Evolutionary conservation across 257 asterid genomes (phyloP).

Genomic region (Sherardia arvensis): DNA sequence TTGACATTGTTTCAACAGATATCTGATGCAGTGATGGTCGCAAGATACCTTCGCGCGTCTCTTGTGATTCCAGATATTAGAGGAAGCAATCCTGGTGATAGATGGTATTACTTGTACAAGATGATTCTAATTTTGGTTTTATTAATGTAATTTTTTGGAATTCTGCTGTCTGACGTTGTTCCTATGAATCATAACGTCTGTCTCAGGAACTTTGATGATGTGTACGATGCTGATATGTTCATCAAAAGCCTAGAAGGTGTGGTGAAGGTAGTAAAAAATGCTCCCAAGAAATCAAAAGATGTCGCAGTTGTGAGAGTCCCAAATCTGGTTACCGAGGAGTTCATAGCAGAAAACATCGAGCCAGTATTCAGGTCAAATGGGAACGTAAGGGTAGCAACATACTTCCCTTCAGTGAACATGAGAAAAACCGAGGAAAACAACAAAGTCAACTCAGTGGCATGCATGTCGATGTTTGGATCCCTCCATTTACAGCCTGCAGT

Average conservation of each 20-base stretch:
- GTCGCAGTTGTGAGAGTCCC: slow-evolving; percentile 84
- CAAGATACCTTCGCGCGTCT: slow-evolving; percentile 78
- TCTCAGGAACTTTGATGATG: slow-evolving; percentile 63
- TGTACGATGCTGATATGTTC: slow-evolving; percentile 57
- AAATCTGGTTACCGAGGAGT: slow-evolving; percentile 64
- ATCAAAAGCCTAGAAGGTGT: slow-evolving; percentile 60
- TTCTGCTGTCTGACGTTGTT: too few relatives aligned
- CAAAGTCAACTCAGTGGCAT: slow-evolving; percentile 55
- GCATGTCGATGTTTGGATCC: slow-evolving; percentile 90
- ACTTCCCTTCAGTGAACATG: slow-evolving; percentile 91
- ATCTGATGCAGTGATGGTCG: slow-evolving; percentile 92
- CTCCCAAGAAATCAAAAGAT: slow-evolving; percentile 40
- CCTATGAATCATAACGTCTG: slow-evolving; percentile 1
- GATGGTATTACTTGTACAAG: slow-evolving; percentile 36
- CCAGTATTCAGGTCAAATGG: slow-evolving; percentile 68
- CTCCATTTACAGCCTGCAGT: slow-evolving; percentile 71
- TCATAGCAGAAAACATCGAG: slow-evolving; percentile 57
- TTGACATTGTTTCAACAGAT: slow-evolving; percentile 35
- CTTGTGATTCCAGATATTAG: slow-evolving; percentile 90
- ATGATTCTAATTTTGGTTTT: not conserved
- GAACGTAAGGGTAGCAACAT: slow-evolving; percentile 69
- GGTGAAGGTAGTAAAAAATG: slow-evolving; percentile 63
- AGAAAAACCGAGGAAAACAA: slow-evolving; percentile 50
- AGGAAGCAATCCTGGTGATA: slow-evolving; percentile 78
- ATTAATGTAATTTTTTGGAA: too few relatives aligned